Conservation (phyloP, 768 basidiomycete genomes). For the Amanita subjunquillea region DNA sequence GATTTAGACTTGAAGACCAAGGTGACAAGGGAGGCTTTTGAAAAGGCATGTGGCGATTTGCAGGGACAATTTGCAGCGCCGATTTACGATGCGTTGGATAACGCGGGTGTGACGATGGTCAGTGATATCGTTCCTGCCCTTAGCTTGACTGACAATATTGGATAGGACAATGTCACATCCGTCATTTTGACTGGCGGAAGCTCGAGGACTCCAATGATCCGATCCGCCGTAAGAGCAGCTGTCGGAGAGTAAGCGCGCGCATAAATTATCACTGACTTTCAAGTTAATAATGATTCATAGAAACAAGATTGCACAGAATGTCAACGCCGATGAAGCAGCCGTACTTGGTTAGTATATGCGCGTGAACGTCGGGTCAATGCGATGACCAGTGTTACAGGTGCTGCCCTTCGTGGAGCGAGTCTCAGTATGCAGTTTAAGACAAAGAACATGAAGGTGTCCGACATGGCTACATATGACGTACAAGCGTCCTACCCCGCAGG, state of each 20-base stretch:
- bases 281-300: conserved; percentile 19
- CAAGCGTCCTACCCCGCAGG: conserved; percentile 72
- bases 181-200: conserved; percentile 91
- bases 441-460: conserved; percentile 77
- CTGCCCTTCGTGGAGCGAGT: conserved; percentile 85
- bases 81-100: conserved; percentile 60
- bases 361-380: background rate
- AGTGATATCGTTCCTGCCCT: conserved; percentile 10
- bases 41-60: conserved; percentile 60
- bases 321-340: conserved; percentile 94
- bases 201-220: conserved; percentile 88
- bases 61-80: conserved; percentile 55
- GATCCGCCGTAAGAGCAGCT: conserved; percentile 62
- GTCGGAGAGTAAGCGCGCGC: conserved; percentile 61
- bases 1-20: conserved; percentile 87
- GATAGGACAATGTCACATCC: conserved; percentile 73
- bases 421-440: conserved; percentile 90
- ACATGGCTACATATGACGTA: conserved; percentile 65
- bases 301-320: conserved; percentile 83
- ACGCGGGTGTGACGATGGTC: conserved; percentile 61
- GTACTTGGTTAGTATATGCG: conserved; percentile 52
- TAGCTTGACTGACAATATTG: conserved; percentile 1
- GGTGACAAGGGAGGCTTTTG: conserved; percentile 71
- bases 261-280: background rate
- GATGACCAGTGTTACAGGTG: conserved; percentile 28